Base-by-base conservation (phyloP, 768 basidiomycete species). In the Mycena maculata region DNA sequence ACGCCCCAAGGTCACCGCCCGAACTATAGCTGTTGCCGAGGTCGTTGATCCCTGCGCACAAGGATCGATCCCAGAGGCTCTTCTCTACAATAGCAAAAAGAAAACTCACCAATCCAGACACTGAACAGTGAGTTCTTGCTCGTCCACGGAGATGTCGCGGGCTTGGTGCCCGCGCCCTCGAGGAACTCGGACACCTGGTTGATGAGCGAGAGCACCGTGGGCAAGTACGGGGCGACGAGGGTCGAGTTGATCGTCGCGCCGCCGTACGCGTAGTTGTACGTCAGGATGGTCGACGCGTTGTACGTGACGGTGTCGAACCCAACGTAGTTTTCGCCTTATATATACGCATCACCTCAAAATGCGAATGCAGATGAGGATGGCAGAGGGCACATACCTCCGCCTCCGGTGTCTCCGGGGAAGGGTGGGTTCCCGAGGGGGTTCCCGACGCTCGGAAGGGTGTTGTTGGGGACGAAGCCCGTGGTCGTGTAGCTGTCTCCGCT, bases 101-200 rank as follows among this genome's bases (percentile, higher is more conserved):
- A 1, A 13, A 2, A 30, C 61, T 22, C 38, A 63, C 67, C 90
- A 62, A 92, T 90, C 83, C 84, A 92, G n/a, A 91, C 76, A 0
- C 86, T 86, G 76, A 92, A 91, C 50, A 92, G 71, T 57, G 88
- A 73, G 71, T 91, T 87, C 4, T 73, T 69, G 61, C 84, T 83
- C 25, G 83, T 82, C 91, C 90, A 92, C 0, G 85, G 83, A 1
- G 86, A 83, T 2, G 76, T 77, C 10, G 80, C 74, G 0, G 89
- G 88, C 73, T 86, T 87, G 38, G 71, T 77, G 2, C 81, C 86
- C 0, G 81, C 83, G 10, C 80, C 77, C 20, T 65, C 70, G 55
- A 90, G 76, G 76, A 90, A 91, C 63, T 88, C 74, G 62, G 86
- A 85, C 20, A 91, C 87, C 71, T 92, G 90, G 63, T 91, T 87